Evolutionary conservation across 345 rosid species (phyloP).

Genomic region (Eucalyptus polybractea): DNA sequence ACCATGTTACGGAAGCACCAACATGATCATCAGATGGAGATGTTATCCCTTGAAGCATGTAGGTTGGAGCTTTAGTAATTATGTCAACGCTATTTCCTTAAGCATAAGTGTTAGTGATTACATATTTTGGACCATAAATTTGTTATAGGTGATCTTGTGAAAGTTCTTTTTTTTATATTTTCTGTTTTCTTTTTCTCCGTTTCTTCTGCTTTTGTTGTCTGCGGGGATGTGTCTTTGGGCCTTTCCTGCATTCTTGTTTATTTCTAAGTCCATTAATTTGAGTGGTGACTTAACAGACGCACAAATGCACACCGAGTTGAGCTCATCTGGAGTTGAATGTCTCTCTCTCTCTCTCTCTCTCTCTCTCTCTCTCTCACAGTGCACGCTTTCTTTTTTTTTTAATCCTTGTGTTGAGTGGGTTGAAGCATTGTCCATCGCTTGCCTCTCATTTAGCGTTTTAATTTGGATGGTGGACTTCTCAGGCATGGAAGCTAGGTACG

Average conservation of each 20-base stretch:
- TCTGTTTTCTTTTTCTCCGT: not conserved
- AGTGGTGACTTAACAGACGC: not conserved
- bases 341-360: no score
- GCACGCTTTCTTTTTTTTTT: no score
- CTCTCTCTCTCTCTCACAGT: no score
- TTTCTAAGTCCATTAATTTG: not conserved
- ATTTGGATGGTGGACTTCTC: not conserved
- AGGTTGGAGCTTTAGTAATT: not conserved
- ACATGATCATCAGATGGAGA: not conserved
- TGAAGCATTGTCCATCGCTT: not conserved
- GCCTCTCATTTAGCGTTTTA: not conserved
- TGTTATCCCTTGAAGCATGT: not conserved
- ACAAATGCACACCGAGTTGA: no score
- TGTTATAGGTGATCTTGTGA: not conserved
- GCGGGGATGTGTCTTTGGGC: not conserved
- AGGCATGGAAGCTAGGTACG: slow-evolving; percentile 78
- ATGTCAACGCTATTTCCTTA: not conserved
- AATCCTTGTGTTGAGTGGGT: not conserved
- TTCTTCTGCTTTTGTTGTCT: not conserved
- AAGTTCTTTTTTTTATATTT: not conserved
- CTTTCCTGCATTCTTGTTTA: not conserved
- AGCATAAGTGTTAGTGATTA: not conserved
- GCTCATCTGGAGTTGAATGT: no score
- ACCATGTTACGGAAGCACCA: not conserved
- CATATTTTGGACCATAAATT: not conserved